Evolutionary conservation across 768 basidiomycete genomes (phyloP).

Genomic region (Zangia roseola): DNA sequence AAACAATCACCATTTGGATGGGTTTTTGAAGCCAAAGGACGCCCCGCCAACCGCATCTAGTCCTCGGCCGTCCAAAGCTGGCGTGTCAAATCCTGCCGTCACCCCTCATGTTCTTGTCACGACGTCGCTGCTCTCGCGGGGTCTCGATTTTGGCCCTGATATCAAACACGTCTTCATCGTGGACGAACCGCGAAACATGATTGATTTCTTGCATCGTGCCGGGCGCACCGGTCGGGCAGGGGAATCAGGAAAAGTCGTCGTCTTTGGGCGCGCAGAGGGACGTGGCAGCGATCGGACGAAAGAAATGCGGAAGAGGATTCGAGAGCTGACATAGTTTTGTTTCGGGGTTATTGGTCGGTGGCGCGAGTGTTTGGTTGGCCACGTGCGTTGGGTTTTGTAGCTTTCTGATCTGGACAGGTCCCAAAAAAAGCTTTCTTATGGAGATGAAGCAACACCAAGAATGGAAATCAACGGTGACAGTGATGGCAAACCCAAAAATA

Average conservation of each 20-base stretch:
- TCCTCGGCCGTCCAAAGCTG: constrained; percentile 3
- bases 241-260: constrained; percentile 62
- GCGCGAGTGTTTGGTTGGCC: too few relatives aligned
- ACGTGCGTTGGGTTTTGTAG: too few relatives aligned
- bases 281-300: constrained; percentile 54
- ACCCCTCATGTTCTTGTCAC: constrained; percentile 76
- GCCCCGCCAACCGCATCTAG: background rate
- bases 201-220: constrained; percentile 91
- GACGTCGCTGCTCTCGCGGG: constrained; percentile 87
- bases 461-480: too few relatives aligned
- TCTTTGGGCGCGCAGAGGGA: constrained; percentile 72
- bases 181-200: constrained; percentile 85
- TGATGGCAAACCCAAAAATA: too few relatives aligned
- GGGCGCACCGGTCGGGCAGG: constrained; percentile 82
- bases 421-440: too few relatives aligned
- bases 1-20: constrained; percentile 72
- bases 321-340: constrained; percentile 29
- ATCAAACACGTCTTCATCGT: constrained; percentile 84
- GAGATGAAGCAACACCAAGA: too few relatives aligned
- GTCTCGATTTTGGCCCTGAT: constrained; percentile 79
- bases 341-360: too few relatives aligned
- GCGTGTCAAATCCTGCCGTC: constrained; percentile 26
- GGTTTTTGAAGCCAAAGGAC: constrained; percentile 52
- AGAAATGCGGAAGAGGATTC: constrained; percentile 51
- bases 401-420: too few relatives aligned